Evolutionary conservation across 2,329 filamentous ascomycete species (phyloP), one percentile per base, ranked within the genome.

Genomic region (Colletotrichum sp.): DNA sequence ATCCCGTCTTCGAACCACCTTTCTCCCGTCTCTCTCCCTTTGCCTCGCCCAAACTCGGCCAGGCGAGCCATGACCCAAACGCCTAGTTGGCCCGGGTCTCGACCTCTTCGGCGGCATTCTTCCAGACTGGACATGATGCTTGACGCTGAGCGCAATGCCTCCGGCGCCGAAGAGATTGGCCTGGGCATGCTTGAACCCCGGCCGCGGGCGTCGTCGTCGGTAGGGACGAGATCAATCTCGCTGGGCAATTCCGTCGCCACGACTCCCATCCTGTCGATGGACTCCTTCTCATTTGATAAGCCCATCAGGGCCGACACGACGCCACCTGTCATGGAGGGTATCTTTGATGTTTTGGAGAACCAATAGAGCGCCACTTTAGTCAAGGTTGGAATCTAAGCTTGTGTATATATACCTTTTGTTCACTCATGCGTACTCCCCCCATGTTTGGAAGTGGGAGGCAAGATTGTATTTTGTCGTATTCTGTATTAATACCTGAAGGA

Each of bases 291-390:
- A 7, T 55, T 64, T 7, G 70, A 63, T 28, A 38, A 64, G 18
- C 18, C n/a, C 16, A 55, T 73, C 32, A 56, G 36, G n/a, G 63
- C 55, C 56, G 70, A 75, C 6, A 21, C 32, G 34, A 52, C 69
- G 21, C 65, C 73, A 28, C 63, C 12, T 6, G 73, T 75, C 3
- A 73, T 73, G 26, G 73, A 75, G 43, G 73, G 73, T 13, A 75
- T 75, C 14, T 73, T 73, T 30, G 73, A 75, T 32, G 73, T 75
- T 43, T 62, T 75, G 34, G 64, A 75, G 26, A 75, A 75, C 48
- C 38, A 69, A 28, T 75, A 24, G 65, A 13, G 13, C 18, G 61
- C n/a, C 9, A 13, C 13, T 18, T 34, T 0, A 5, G 24, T 14
- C 28, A n/a, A 48, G 16, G 55, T 4, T 32, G 36, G 34, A 34